Conservation (phyloP, 495 filamentous ascomycete species). For the Penicillium waksmanii region DNA sequence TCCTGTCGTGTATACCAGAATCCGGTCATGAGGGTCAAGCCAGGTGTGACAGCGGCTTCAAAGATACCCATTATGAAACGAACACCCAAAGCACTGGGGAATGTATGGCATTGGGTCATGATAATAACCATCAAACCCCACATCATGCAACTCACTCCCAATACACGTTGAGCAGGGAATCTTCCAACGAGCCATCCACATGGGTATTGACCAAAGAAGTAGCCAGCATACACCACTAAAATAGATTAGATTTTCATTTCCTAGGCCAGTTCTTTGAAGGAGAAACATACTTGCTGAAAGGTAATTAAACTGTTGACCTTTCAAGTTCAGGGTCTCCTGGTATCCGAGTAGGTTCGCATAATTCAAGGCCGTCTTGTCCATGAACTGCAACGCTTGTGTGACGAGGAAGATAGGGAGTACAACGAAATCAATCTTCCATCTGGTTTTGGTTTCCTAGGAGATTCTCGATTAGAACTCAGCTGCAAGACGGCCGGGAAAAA, state of each 20-base stretch:
- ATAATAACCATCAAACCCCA: conserved; percentile 8
- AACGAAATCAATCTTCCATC: conserved; percentile 10
- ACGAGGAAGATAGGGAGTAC: conserved; percentile 7
- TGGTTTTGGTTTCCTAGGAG: not conserved
- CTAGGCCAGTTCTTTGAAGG: not conserved
- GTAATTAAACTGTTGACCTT: conserved; percentile 9
- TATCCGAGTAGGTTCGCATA: conserved; percentile 7
- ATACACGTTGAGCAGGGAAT: conserved; percentile 7
- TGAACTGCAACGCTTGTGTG: conserved; percentile 7
- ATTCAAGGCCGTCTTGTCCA: conserved; percentile 7
- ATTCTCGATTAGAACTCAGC: not conserved
- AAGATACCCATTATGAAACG: conserved; percentile 8
- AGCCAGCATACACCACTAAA: conserved; percentile 7
- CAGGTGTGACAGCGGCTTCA: conserved; percentile 11
- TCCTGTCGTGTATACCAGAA: conserved; percentile 22
- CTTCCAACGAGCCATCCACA: conserved; percentile 5
- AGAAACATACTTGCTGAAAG: conserved; percentile 2
- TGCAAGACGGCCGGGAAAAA: not conserved
- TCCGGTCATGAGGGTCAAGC: conserved; percentile 17
- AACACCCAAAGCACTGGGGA: not conserved
- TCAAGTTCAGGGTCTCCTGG: not conserved
- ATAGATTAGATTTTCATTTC: not conserved
- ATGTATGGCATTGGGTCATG: conserved; percentile 10
- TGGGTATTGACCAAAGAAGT: conserved; percentile 9
- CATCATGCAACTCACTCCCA: conserved; percentile 1